Conservation (phyloP, 306 rosid genomes). For the Ceratonia siliqua region DNA sequence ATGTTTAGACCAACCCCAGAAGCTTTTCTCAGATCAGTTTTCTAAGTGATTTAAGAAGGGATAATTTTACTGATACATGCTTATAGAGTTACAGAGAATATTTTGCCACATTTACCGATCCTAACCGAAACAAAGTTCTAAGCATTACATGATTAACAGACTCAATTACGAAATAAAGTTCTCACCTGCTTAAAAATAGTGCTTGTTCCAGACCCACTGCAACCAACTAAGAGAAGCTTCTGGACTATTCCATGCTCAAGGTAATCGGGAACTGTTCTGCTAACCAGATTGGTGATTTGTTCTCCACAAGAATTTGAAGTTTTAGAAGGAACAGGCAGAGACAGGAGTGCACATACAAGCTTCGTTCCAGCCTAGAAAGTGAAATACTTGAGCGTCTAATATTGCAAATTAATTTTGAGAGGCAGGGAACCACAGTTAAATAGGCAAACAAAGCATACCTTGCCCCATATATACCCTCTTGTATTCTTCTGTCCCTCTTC, state of each 20-base stretch:
- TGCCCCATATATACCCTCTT: slow-evolving; percentile 96
- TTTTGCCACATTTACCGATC: not conserved
- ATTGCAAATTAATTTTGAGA: slow-evolving; percentile 20
- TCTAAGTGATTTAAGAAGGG: not conserved
- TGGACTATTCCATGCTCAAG: slow-evolving; percentile 82
- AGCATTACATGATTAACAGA: slow-evolving; percentile 17
- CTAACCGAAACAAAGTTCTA: slow-evolving; percentile 23
- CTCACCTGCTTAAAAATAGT: slow-evolving; percentile 97
- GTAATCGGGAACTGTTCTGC: slow-evolving; percentile 71
- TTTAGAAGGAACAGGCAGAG: slow-evolving; percentile 89
- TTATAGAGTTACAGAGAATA: not conserved
- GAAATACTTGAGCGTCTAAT: slow-evolving; percentile 1
- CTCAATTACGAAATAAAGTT: slow-evolving; percentile 8
- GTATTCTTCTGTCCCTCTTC: slow-evolving; percentile 99
- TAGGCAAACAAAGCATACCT: slow-evolving; percentile 51
- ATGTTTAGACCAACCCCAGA: slow-evolving; percentile 25
- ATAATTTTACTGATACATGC: slow-evolving; percentile 18
- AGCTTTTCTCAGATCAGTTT: slow-evolving; percentile 17
- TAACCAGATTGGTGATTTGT: slow-evolving; percentile 50
- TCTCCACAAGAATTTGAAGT: slow-evolving; percentile 61
- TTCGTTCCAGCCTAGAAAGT: slow-evolving; percentile 87
- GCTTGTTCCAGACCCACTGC: slow-evolving; percentile 90
- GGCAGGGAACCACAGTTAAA: slow-evolving; percentile 16
- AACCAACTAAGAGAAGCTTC: slow-evolving; percentile 93
- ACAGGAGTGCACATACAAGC: slow-evolving; percentile 85